These are phyloP conservation scores for Acacia acuminata DNA, from an alignment of 306 rosid species.

Conservation along the genomic window DNA sequence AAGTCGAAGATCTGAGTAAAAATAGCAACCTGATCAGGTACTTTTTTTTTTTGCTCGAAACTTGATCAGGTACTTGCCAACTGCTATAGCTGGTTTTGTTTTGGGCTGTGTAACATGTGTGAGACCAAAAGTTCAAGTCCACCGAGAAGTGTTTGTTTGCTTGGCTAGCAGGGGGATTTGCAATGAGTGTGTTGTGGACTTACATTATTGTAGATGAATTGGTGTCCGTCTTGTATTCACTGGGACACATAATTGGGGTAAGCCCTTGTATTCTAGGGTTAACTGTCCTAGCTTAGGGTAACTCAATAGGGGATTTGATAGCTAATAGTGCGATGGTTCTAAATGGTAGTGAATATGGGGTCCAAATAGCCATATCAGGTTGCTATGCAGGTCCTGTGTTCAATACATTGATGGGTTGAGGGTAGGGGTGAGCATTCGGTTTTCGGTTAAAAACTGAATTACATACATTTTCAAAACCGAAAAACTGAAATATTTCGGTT, in stretches of 20 bases:
- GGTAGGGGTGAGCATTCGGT: too few relatives aligned
- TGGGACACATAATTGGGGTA: constrained; percentile 44
- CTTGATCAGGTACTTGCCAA: constrained; percentile 33
- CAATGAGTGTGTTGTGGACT: constrained; percentile 83
- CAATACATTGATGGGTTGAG: constrained; percentile 69
- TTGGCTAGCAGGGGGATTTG: constrained; percentile 74
- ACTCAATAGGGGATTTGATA: constrained; percentile 64
- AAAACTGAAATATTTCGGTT: too few relatives aligned
- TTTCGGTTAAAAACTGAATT: too few relatives aligned
- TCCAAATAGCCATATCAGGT: constrained; percentile 76
- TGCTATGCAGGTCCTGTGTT: constrained; percentile 88
- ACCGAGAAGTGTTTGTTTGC: constrained; percentile 61
- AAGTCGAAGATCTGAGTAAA: constrained; percentile 34
- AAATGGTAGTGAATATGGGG: constrained; percentile 73
- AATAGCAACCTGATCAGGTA: too few relatives aligned
- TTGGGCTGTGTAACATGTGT: constrained; percentile 54
- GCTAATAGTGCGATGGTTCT: constrained; percentile 72
- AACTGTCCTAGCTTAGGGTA: constrained; percentile 60
- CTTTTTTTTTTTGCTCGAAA: too few relatives aligned
- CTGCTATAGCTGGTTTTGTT: constrained; percentile 53
- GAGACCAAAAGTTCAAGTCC: constrained; percentile 53
- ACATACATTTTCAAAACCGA: too few relatives aligned
- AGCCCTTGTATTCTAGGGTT: constrained; percentile 46
- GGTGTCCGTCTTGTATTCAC: constrained; percentile 60
- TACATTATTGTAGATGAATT: constrained; percentile 71